A percentile compares a stretch with the other conserved stretches of the same genome.
Evolutionary conservation across 1,284 basidiomycete genomes (phyloP).

Genomic region (Tremellales sp.): DNA sequence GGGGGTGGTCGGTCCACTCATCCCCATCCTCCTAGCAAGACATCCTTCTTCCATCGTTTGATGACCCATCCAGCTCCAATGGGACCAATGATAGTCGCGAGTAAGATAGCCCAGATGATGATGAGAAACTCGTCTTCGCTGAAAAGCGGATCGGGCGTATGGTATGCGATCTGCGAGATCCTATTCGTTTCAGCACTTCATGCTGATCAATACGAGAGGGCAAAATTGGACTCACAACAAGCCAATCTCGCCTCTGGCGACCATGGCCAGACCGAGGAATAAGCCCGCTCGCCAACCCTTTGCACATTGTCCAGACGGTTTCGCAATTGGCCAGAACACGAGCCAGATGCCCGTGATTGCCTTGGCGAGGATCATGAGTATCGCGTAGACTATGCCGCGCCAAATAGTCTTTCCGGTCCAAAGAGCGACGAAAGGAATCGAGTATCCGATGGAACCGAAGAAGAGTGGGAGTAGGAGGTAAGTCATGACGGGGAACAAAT

Average conservation of each 20-base stretch:
- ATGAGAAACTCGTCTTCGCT: constrained; percentile 51
- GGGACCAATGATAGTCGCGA: constrained; percentile 55
- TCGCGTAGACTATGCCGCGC: constrained; percentile 53
- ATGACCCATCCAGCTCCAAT: constrained; percentile 48
- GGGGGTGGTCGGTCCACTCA: too few species aligned
- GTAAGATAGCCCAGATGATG: constrained; percentile 54
- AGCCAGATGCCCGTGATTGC: constrained; percentile 47
- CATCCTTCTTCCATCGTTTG: constrained; percentile 37
- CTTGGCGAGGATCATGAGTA: constrained; percentile 56
- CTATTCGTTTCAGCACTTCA: constrained; percentile 6
- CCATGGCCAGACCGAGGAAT: constrained; percentile 53
- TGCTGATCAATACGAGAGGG: neutral
- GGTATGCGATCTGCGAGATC: constrained; percentile 31
- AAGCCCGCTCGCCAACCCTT: constrained; percentile 18
- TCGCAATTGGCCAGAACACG: constrained; percentile 20
- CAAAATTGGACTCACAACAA: constrained; percentile 47
- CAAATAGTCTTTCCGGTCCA: constrained; percentile 53
- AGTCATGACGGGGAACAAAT: constrained; percentile 44
- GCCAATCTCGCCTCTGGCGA: constrained; percentile 57
- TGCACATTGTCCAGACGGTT: neutral
- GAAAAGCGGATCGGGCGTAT: constrained; percentile 35
- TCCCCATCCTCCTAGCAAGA: constrained; percentile 42
- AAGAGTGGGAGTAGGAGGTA: constrained; percentile 55
- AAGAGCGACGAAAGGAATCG: constrained; percentile 55
- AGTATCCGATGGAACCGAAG: constrained; percentile 57